These are phyloP conservation scores for Eremochloa ophiuroides DNA, from an alignment of 176 grass and related monocot species.

Conservation along the genomic window DNA sequence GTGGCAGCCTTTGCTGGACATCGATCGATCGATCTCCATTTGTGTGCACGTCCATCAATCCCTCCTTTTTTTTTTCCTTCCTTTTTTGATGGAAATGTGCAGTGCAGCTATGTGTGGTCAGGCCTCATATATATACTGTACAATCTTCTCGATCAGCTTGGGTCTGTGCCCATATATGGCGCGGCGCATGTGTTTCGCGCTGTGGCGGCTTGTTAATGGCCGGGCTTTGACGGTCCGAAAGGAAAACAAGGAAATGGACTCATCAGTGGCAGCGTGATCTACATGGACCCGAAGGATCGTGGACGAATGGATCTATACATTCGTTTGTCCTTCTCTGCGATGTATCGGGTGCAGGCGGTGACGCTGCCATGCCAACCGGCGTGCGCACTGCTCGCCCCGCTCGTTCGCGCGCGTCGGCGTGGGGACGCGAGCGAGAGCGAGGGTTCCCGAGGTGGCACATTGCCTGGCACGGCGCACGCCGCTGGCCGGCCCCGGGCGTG, in stretches of 20 bases:
- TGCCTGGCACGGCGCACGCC: background rate
- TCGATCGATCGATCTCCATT: background rate
- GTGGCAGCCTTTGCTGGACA: background rate
- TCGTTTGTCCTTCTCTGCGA: background rate
- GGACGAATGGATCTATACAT: background rate
- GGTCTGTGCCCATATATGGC: background rate
- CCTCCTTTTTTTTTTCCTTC: background rate
- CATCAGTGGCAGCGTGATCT: background rate
- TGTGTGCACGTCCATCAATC: background rate
- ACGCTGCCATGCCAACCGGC: background rate
- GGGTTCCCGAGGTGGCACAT: conserved; percentile 12
- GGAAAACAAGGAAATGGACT: too few relatives aligned
- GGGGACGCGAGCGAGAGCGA: background rate
- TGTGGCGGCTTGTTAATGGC: too few relatives aligned
- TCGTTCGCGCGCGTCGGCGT: background rate
- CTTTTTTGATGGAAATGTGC: background rate
- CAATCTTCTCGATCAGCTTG: background rate
- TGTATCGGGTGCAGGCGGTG: background rate
- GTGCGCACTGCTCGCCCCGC: background rate
- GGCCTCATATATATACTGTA: background rate
- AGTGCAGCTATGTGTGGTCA: background rate
- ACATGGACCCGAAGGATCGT: background rate
- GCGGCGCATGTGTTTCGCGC: too few relatives aligned
- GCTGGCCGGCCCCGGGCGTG: background rate
- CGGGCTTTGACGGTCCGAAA: too few relatives aligned